Evolutionary conservation across 257 asterid genomes (phyloP).

Genomic region (Solanum neorickii): DNA sequence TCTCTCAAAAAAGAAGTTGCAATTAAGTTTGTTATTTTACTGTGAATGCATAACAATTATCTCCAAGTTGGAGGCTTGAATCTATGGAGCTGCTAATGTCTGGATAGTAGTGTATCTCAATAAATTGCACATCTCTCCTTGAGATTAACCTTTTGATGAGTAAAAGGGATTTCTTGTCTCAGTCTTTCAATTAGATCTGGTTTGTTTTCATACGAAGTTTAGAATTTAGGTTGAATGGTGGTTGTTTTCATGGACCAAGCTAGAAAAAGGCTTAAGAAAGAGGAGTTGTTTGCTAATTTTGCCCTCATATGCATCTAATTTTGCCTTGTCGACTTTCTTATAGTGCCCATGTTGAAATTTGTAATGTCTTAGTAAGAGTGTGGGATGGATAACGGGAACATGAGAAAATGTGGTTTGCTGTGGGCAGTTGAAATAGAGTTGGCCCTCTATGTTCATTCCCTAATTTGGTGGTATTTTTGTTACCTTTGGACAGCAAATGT

Average conservation of each 20-base stretch:
- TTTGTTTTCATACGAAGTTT: neutral
- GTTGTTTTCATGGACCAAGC: neutral
- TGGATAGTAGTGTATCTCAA: neutral
- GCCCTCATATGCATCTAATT: neutral
- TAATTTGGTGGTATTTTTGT: neutral
- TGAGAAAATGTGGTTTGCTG: neutral
- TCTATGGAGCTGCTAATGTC: neutral
- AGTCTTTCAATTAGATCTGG: neutral
- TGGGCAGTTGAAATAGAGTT: neutral
- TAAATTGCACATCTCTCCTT: neutral
- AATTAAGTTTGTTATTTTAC: neutral
- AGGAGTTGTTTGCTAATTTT: neutral
- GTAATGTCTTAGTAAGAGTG: neutral
- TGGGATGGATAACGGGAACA: neutral
- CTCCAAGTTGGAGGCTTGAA: neutral
- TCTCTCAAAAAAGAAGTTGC: neutral
- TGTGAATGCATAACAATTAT: neutral
- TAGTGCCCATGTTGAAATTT: neutral
- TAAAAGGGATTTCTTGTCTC: neutral
- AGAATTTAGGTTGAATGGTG: neutral
- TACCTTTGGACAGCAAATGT: neutral
- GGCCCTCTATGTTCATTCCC: neutral
- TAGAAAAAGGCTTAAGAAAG: neutral
- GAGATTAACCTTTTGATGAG: neutral
- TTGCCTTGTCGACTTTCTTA: neutral